Evolutionary conservation across 805 yeast species (phyloP), one percentile per base, ranked within the genome.

Genomic region (Ogataea trehalophila): DNA sequence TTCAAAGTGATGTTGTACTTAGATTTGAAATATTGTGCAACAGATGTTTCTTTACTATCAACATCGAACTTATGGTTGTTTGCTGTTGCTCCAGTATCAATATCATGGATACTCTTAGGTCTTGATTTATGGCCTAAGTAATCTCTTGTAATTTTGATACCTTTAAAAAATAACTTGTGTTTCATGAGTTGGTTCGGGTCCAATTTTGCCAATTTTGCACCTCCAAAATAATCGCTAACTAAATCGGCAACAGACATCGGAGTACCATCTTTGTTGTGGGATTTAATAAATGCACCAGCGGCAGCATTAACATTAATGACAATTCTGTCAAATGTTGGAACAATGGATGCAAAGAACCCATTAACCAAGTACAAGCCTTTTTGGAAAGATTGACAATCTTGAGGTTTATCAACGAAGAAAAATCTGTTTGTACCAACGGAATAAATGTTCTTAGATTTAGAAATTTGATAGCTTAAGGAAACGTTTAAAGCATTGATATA

Each of bases 341-440:
- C 45, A 37, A 63, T 61, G 31, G 68, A 60, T 8, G 64, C 60
- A 53, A 46, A 63, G 43, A 58, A 63, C 29, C 68, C 68, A 39
- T 53, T 57, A 31, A 62, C 62, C 29, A 65, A 58, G 18, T 48
- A 58, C 16, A 63, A 45, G 22, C 68, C 68, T 34, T 50, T 55
- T 46, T 53, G 60, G 36, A 62, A 54, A 7, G 58, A 41, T 35
- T 52, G 59, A 18, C 58, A 57, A 23, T 49, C 46, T n/a, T 54
- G 56, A 5, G 63, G 63, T 14, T 50, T 41, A 20, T 57, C 59
- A 45, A 54, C 49, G 23, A 60, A 51, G 37, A 60, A 60, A 18
- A 56, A 61, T 29, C 47, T 59, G 40, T 50, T 55, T 29, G 44
- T 47, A 40, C 65, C 65, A 29, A 59, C 52, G 41, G 50, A 36